phyloP scores from a whole-genome alignment of 768 basidiomycete species.

The Termitomyces sp. region DNA sequence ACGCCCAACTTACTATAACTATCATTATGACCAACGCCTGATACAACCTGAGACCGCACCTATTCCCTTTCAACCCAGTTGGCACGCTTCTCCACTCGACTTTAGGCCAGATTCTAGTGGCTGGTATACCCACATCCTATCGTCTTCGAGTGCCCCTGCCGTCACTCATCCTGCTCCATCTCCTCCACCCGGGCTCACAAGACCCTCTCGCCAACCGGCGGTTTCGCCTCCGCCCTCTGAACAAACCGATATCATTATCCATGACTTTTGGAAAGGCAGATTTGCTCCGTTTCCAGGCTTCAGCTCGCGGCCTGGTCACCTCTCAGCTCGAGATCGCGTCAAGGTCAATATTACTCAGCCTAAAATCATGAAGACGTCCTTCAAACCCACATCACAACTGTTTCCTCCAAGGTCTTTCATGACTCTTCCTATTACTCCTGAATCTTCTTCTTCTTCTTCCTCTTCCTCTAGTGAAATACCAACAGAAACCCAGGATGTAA shows the following conservation, averaged over 20 bases:
- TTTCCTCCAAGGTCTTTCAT: slow-evolving; percentile 18
- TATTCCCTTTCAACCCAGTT: neutral
- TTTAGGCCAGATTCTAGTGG: slow-evolving; percentile 13
- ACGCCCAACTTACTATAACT: neutral
- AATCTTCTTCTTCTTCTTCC: neutral
- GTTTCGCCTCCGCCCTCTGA: neutral
- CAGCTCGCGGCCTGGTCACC: slow-evolving; percentile 29
- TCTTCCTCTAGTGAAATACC: slow-evolving; percentile 4
- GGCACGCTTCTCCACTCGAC: neutral
- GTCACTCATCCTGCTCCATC: neutral
- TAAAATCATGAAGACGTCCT: slow-evolving; percentile 6
- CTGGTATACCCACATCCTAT: slow-evolving; percentile 9
- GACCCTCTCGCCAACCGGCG: neutral
- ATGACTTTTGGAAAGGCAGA: slow-evolving; percentile 38
- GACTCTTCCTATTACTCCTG: slow-evolving; percentile 5
- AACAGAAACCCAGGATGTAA: slow-evolving; percentile 12
- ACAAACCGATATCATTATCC: slow-evolving; percentile 13
- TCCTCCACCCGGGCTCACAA: neutral
- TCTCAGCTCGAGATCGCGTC: slow-evolving; percentile 19
- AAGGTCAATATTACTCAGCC: slow-evolving; percentile 15
- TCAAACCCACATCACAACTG: slow-evolving; percentile 9
- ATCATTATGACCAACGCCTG: neutral
- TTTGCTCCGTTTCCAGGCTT: slow-evolving; percentile 40
- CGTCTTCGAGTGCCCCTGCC: neutral
- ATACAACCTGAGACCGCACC: neutral